phyloP scores from a whole-genome alignment of 148 eudicot genomes.

The Rheum nobile region DNA sequence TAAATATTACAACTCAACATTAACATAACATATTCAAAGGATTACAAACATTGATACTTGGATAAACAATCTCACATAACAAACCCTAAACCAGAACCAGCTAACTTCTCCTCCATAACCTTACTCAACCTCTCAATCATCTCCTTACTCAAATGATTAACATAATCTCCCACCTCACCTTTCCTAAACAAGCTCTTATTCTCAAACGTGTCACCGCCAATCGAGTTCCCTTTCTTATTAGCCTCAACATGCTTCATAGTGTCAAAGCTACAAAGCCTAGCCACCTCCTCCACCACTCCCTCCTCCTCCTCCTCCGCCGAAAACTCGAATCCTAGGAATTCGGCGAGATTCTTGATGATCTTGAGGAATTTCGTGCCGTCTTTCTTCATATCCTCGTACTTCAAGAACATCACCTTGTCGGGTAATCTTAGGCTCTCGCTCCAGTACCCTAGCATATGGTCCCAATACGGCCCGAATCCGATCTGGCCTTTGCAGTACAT shows the following conservation, averaged over 20 bases:
- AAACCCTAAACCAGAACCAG: slow-evolving; percentile 15
- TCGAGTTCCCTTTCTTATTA: slow-evolving; percentile 23
- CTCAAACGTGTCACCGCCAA: slow-evolving; percentile 11
- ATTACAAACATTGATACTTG: not conserved
- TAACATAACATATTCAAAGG: not conserved
- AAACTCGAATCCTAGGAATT: slow-evolving; percentile 19
- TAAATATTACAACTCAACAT: not conserved
- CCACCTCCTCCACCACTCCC: slow-evolving; percentile 17
- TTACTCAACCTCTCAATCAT: slow-evolving; percentile 18
- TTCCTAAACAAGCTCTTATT: slow-evolving; percentile 30
- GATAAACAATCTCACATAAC: not conserved
- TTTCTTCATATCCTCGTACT: slow-evolving; percentile 27
- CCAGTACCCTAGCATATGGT: slow-evolving; percentile 19
- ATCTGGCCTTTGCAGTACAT: slow-evolving; percentile 5
- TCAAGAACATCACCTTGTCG: slow-evolving; percentile 36
- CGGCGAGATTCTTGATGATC: slow-evolving; percentile 19
- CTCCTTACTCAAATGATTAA: slow-evolving; percentile 15
- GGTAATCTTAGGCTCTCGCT: slow-evolving; percentile 27
- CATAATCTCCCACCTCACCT: slow-evolving; percentile 34
- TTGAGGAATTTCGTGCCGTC: slow-evolving; percentile 10
- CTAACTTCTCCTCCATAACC: slow-evolving; percentile 22
- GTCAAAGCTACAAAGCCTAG: slow-evolving; percentile 24
- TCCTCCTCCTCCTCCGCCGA: slow-evolving; percentile 15
- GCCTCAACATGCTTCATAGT: slow-evolving; percentile 19
- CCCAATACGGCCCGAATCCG: slow-evolving; percentile 11